These are phyloP conservation scores for Mrakia blollopis DNA, from an alignment of 768 basidiomycete species.

Conservation along the genomic window DNA sequence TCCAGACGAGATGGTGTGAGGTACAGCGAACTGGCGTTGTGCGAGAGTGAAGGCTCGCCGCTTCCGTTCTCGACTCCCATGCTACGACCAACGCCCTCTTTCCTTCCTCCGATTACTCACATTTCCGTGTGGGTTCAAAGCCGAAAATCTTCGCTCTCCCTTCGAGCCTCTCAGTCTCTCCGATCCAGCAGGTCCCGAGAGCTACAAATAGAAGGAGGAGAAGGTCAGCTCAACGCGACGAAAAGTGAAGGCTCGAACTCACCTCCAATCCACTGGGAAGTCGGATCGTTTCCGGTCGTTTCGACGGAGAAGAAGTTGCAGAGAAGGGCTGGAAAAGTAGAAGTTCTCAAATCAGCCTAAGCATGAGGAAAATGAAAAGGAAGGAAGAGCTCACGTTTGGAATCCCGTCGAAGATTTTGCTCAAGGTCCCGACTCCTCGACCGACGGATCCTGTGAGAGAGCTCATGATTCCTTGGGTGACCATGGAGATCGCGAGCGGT, in stretches of 20 bases:
- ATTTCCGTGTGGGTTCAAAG: conserved; percentile 50
- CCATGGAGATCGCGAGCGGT: conserved; percentile 42
- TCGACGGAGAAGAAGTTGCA: conserved; percentile 21
- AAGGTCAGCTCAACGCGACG: background rate
- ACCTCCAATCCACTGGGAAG: conserved; percentile 45
- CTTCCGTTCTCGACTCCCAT: too few species aligned
- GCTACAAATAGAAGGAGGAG: conserved; percentile 35
- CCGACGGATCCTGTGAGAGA: conserved; percentile 44
- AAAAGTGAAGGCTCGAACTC: conserved; percentile 14
- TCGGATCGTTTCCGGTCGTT: conserved; percentile 41
- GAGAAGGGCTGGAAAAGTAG: conserved; percentile 12
- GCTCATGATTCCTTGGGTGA: conserved; percentile 42
- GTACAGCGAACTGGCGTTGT: too few species aligned
- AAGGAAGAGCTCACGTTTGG: conserved; percentile 13
- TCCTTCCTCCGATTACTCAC: too few species aligned
- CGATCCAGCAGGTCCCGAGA: conserved; percentile 42
- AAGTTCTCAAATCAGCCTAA: conserved; percentile 38
- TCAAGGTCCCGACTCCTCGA: conserved; percentile 22
- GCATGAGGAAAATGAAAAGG: conserved; percentile 38
- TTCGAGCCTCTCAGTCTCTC: conserved; percentile 42
- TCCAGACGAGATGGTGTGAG: too few species aligned
- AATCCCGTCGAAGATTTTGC: conserved; percentile 22
- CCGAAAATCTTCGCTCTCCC: conserved; percentile 47
- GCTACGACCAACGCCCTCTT: too few species aligned
- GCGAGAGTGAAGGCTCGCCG: too few species aligned